Percentiles rank a stretch among this genome's conserved stretches.
phyloP scores from a whole-genome alignment of 1,139 yeast genomes.

The Scheffersomyces parashehatae region DNA sequence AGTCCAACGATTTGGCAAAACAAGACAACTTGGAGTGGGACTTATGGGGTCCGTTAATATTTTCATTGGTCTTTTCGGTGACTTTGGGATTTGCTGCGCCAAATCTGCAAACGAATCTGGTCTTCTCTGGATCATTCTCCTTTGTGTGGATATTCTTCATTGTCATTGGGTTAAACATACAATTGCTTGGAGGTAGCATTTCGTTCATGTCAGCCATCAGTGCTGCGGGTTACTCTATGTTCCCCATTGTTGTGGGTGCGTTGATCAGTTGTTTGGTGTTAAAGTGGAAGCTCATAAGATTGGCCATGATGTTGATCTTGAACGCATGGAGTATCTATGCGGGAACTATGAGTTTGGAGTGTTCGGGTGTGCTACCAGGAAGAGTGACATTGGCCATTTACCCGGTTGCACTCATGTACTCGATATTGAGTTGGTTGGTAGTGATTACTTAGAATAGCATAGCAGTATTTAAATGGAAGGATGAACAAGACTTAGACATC shows the following conservation, averaged over 20 bases:
- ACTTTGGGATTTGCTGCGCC: slow-evolving; percentile 48
- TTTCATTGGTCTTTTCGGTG: slow-evolving; percentile 65
- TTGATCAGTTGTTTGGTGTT: slow-evolving; percentile 56
- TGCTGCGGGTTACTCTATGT: slow-evolving; percentile 78
- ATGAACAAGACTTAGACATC: too few species aligned
- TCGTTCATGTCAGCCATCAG: slow-evolving; percentile 78
- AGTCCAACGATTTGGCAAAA: slow-evolving; percentile 12
- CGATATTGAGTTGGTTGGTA: slow-evolving; percentile 75
- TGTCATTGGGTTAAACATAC: slow-evolving; percentile 67
- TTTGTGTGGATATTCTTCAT: slow-evolving; percentile 58
- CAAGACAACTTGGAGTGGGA: slow-evolving; percentile 69
- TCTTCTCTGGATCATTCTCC: slow-evolving; percentile 54
- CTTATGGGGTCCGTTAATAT: slow-evolving; percentile 85
- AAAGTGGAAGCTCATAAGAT: slow-evolving; percentile 53
- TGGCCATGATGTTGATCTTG: slow-evolving; percentile 52
- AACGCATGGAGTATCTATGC: slow-evolving; percentile 76
- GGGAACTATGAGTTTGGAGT: slow-evolving; percentile 62
- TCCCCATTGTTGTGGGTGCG: slow-evolving; percentile 73
- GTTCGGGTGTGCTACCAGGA: slow-evolving; percentile 69
- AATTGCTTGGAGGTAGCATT: slow-evolving; percentile 71
- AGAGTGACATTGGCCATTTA: slow-evolving; percentile 73
- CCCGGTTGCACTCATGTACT: slow-evolving; percentile 77
- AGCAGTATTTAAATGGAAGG: too few species aligned
- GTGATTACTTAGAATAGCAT: slow-evolving; percentile 54
- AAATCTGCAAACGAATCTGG: slow-evolving; percentile 35